Percentiles rank a stretch among this genome's conserved stretches.
Evolutionary conservation across 306 rosid species (phyloP).

Genomic region (Cucumis melo): DNA sequence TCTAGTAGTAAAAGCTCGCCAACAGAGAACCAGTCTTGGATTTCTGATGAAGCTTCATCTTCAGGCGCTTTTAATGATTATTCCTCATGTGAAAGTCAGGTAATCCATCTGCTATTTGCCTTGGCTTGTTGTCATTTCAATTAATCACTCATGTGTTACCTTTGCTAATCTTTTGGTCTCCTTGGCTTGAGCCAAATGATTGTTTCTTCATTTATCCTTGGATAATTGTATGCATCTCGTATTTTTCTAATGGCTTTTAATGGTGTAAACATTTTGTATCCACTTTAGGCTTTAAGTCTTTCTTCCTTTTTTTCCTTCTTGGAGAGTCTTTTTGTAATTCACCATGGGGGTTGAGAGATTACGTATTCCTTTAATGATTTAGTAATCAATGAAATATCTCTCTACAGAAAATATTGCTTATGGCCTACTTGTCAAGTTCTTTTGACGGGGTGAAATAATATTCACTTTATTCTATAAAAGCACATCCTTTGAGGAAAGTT

Average conservation of each 20-base stretch:
- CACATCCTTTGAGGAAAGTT: neutral
- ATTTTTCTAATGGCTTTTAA: too few species aligned
- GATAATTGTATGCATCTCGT: too few species aligned
- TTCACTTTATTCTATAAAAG: neutral
- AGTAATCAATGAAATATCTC: too few species aligned
- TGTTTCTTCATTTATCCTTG: too few species aligned
- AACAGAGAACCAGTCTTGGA: conserved; percentile 34
- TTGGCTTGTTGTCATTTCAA: neutral
- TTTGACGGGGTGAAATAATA: neutral
- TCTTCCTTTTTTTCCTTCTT: neutral
- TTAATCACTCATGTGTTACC: neutral
- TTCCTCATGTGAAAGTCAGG: conserved; percentile 50
- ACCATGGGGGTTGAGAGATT: neutral
- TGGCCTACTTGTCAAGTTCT: neutral
- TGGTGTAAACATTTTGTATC: neutral
- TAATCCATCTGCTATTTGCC: conserved; percentile 6
- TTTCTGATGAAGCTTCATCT: conserved; percentile 29
- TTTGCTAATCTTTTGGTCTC: neutral
- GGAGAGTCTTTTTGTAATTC: neutral
- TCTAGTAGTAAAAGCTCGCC: conserved; percentile 40
- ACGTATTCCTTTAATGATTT: too few species aligned
- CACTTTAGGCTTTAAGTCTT: neutral
- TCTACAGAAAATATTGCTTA: neutral
- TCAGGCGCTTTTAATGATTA: conserved; percentile 20
- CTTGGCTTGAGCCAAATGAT: neutral